Evolutionary conservation across 2,329 filamentous ascomycete genomes (phyloP), one percentile per base, ranked within the genome.

Genomic region (Knufia fluminis): DNA sequence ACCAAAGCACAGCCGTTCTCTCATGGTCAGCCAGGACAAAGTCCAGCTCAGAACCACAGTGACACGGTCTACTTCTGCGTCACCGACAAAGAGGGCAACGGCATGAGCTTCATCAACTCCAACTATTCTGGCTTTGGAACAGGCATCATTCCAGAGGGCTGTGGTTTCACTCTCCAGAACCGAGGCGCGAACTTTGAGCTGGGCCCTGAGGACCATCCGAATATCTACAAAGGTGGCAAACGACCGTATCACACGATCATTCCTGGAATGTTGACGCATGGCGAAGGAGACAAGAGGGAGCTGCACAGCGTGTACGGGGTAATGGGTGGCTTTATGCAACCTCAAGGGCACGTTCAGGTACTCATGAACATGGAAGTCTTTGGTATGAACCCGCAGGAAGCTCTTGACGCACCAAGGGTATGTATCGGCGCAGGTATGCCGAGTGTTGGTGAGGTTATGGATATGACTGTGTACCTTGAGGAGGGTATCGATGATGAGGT

Each of bases 271-370:
- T 80, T 91, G 45, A 28, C 32, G 0, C 88, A 92, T 58, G 57
- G 57, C 3, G 47, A 51, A 12, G 54, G 45, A 23, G 46, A 38
- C 4, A 42, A 46, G 33, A 64, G 79, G 16, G 82, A 78, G 43
- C 69, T 97, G 50, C 86, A 95, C 65, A 85, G 80, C 3, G 85
- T 94, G 0, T 96, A 91, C 61, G 92, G 92, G 47, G 91, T 97
- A 52, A 97, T 97, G 92, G 92, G 92, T 46, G 91, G 89, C 2
- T 97, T 94, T 68, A 97, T 97, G 86, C 92, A 98, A 69, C 92
- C 92, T 0, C 92, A 97, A 67, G 92, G 91, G 19, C 92, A 97
- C 53, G 83, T 97, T 0, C 92, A 97, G 67, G 89, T 95, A 0
- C 70, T 98, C 8, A 73, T 97, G 1, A 94, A 94, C 57, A 90